These are phyloP conservation scores for Sanguinoderma infundibulare DNA, from an alignment of 1,284 basidiomycete genomes.

Conservation along the genomic window DNA sequence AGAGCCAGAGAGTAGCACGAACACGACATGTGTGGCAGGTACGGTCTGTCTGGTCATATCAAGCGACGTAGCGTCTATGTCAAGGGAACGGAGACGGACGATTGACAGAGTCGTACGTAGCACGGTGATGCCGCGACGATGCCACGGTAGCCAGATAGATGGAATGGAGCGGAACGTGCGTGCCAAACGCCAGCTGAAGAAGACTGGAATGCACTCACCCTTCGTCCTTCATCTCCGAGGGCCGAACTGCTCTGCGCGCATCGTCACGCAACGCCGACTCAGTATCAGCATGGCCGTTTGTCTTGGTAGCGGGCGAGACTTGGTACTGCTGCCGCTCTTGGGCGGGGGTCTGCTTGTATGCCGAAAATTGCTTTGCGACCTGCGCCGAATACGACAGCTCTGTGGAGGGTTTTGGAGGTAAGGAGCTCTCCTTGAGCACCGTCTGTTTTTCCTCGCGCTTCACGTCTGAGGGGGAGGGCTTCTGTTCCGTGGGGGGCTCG, in stretches of 20 bases:
- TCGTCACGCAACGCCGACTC: constrained; percentile 8
- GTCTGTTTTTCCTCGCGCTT: constrained; percentile 22
- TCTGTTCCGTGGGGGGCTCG: constrained; percentile 13
- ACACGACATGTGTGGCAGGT: constrained; percentile 13
- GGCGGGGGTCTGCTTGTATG: constrained; percentile 69
- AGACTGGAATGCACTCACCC: constrained; percentile 69
- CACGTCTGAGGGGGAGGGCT: constrained; percentile 1
- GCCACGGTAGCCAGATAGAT: constrained; percentile 15
- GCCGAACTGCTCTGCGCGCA: constrained; percentile 43
- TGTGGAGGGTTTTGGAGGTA: constrained; percentile 33
- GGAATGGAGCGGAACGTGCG: constrained; percentile 8
- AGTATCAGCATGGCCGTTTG: constrained; percentile 18
- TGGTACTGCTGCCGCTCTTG: constrained; percentile 63
- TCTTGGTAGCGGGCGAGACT: constrained; percentile 20
- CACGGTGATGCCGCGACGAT: constrained; percentile 24
- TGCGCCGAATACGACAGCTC: constrained; percentile 69
- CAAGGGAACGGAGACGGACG: constrained; percentile 21
- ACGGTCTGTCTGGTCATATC: constrained; percentile 18
- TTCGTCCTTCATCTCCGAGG: constrained; percentile 92
- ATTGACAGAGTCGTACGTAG: constrained; percentile 29
- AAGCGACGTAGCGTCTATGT: constrained; percentile 15
- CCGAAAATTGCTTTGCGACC: constrained; percentile 72
- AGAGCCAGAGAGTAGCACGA: constrained; percentile 6
- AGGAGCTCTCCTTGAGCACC: constrained; percentile 22
- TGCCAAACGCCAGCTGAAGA: constrained; percentile 16